Conservation (phyloP, 2,329 filamentous ascomycete genomes). For the Iodosphaeria phyllophila region DNA sequence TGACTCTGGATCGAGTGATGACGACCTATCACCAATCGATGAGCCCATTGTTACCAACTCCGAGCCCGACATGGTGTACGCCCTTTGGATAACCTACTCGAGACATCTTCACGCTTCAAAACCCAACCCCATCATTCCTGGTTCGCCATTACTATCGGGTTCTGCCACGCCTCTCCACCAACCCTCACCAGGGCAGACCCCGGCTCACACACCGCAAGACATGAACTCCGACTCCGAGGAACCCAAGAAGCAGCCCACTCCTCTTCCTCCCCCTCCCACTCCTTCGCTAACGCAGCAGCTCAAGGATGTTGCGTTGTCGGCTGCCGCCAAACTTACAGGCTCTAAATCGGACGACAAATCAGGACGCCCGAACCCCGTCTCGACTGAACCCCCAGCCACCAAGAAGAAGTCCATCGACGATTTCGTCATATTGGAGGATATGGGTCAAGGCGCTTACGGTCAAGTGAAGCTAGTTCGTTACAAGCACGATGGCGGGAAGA, state of each 20-base stretch:
- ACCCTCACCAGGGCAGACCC: slow-evolving; percentile 57
- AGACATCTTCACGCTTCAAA: slow-evolving; percentile 76
- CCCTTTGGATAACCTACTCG: slow-evolving; percentile 94
- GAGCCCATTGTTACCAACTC: slow-evolving; percentile 28
- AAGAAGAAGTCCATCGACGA: slow-evolving; percentile 75
- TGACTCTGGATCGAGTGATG: slow-evolving; percentile 12
- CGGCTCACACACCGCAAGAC: slow-evolving; percentile 35
- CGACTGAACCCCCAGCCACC: slow-evolving; percentile 11
- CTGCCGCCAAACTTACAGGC: slow-evolving; percentile 32
- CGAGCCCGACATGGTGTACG: slow-evolving; percentile 69
- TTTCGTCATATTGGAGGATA: slow-evolving; percentile 87
- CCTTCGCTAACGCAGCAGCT: slow-evolving; percentile 33
- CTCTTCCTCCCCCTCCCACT: too few relatives aligned
- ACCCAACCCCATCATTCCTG: too few relatives aligned
- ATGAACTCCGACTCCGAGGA: slow-evolving; percentile 35
- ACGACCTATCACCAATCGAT: slow-evolving; percentile 15
- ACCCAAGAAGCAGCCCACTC: slow-evolving; percentile 21
- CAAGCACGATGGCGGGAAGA: slow-evolving; percentile 55
- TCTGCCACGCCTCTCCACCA: slow-evolving; percentile 57
- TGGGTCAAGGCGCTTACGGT: slow-evolving; percentile 95
- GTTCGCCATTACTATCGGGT: slow-evolving; percentile 45
- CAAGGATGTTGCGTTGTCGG: slow-evolving; percentile 34
- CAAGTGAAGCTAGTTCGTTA: slow-evolving; percentile 90
- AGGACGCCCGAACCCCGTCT: slow-evolving; percentile 10
- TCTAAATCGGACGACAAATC: too few relatives aligned